phyloP scores from a whole-genome alignment of 345 rosid species.

The Kandelia obovata region DNA sequence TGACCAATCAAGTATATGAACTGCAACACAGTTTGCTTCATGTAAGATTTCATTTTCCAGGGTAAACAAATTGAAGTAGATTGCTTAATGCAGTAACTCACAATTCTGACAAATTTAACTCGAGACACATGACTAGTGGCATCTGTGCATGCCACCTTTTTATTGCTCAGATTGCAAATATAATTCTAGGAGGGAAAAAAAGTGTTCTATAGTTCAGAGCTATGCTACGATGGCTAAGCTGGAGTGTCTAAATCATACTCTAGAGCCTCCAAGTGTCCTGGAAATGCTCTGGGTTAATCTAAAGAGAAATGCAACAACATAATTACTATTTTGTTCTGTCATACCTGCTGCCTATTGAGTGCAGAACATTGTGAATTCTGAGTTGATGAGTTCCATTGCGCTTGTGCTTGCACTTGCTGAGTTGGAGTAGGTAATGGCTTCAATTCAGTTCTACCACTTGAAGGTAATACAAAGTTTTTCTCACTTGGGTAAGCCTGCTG shows the following conservation, averaged over 20 bases:
- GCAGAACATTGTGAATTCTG: slow-evolving; percentile 25
- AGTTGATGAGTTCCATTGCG: slow-evolving; percentile 2
- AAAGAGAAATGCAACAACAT: neutral
- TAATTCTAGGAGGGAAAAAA: no score
- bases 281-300: neutral
- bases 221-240: no score
- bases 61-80: neutral
- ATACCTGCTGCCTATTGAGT: slow-evolving; percentile 30
- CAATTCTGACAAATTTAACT: no score
- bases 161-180: no score
- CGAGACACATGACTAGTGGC: no score
- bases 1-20: no score
- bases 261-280: no score
- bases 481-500: slow-evolving; percentile 39
- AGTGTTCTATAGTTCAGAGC: no score
- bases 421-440: slow-evolving; percentile 15
- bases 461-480: slow-evolving; percentile 31
- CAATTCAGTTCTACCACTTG: slow-evolving; percentile 21
- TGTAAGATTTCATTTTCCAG: neutral
- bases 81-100: no score
- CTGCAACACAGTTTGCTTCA: no score
- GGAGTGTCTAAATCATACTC: no score
- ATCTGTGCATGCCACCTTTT: no score
- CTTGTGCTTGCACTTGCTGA: slow-evolving; percentile 30
- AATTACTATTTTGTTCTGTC: neutral